Percentiles rank a stretch among this genome's conserved stretches.
Evolutionary conservation across 495 filamentous ascomycete genomes (phyloP).

Genomic region (Podospora didyma): DNA sequence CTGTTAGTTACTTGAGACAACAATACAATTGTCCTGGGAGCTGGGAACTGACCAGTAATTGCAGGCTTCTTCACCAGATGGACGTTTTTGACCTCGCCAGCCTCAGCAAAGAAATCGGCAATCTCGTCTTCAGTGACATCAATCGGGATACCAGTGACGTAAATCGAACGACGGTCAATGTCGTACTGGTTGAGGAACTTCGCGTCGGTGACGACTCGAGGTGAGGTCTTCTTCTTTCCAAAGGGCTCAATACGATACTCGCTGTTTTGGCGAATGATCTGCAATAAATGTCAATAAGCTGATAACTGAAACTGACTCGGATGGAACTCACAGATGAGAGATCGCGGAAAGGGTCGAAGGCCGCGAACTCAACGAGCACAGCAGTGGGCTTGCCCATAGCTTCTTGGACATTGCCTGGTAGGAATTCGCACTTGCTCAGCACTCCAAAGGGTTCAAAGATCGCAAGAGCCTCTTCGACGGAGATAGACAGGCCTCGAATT

Average conservation of each 20-base stretch:
- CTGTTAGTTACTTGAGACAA: background rate
- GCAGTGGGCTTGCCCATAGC: conserved; percentile 37
- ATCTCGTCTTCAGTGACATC: conserved; percentile 36
- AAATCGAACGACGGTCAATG: conserved; percentile 47
- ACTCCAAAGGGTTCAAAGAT: conserved; percentile 40
- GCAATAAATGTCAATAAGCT: conserved; percentile 6
- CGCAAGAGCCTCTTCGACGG: conserved; percentile 37
- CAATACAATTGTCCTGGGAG: no score
- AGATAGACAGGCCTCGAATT: conserved; percentile 31
- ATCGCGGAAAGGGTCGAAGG: conserved; percentile 38
- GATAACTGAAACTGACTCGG: conserved; percentile 1
- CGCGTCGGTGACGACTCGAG: conserved; percentile 23
- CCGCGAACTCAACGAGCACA: conserved; percentile 47
- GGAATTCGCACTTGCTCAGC: conserved; percentile 27
- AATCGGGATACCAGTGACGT: conserved; percentile 45
- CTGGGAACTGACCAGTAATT: background rate
- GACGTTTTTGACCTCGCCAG: conserved; percentile 39
- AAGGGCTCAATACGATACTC: conserved; percentile 29
- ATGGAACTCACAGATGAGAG: conserved; percentile 35
- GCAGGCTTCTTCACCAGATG: conserved; percentile 31
- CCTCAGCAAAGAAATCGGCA: conserved; percentile 29
- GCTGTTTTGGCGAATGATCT: conserved; percentile 27
- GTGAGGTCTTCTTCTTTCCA: conserved; percentile 26
- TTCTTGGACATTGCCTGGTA: conserved; percentile 21
- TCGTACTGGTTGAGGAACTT: conserved; percentile 39